Evolutionary conservation across 2,329 filamentous ascomycete species (phyloP), one percentile per base, ranked within the genome.

Genomic region (Penicillium aurantiogriseum): DNA sequence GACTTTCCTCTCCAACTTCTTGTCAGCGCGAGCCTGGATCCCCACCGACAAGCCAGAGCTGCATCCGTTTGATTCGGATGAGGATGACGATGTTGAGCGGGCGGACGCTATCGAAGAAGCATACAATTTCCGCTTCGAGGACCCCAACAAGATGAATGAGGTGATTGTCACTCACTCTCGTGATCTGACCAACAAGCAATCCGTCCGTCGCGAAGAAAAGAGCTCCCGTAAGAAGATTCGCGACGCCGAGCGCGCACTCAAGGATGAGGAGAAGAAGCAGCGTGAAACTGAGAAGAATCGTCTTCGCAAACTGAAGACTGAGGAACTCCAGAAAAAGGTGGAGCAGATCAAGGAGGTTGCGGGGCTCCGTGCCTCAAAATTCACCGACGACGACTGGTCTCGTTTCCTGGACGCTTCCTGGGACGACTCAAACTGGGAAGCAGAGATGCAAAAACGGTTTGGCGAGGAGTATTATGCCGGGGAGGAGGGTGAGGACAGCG

Each of bases 91-190:
- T 43, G 85, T 90, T 31, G 82, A 84, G 29, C 83, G 85, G 45
- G 92, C 92, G 27, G 93, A 97, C 44, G 86, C 88, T 59, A 96
- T 93, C 69, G 94, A 99, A 77, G 84, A 90, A 63, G 92, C 92
- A 5, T 99, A 96, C 79, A 99, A 99, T 77, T 78, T 97, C 76
- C 89, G 94, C 35, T 99, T 99, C 69, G 94, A 99, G 73, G 90
- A 97, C 67, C 92, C 94, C 0, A 84, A 84, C 58, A 92, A 90
- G 71, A 87, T 90, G 67, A 97, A 97, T 71, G 91, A 96, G 75
- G 87, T 89, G 49, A 80, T 99, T 33, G 87, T 89, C 69, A 91
- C 92, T 6, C 96, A 97, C 76, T 89, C 93, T 55, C 88, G 93
- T 85, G 91, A 96, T 71, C 83, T 91, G 19, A 88, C 89, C 38